These are phyloP conservation scores for Yarrowia divulgata DNA, from an alignment of 805 yeast species.

Conservation along the genomic window DNA sequence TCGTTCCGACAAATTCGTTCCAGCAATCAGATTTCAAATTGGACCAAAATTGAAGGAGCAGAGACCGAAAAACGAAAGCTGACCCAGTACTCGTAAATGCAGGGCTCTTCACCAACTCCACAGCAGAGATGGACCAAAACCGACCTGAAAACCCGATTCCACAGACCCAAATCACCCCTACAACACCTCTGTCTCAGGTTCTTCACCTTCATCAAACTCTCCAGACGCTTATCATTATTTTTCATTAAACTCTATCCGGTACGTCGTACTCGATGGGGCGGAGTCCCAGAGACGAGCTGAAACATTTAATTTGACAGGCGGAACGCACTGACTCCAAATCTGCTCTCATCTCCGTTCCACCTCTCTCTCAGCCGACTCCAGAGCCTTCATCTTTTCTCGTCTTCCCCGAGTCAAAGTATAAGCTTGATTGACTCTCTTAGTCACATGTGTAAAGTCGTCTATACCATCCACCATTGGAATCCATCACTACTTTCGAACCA, in stretches of 20 bases:
- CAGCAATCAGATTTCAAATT: neutral
- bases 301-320: neutral
- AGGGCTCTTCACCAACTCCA: neutral
- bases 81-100: constrained; percentile 10
- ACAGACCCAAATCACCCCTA: neutral
- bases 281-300: neutral
- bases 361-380: neutral
- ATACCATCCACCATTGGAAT: neutral
- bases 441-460: constrained; percentile 11
- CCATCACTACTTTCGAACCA: neutral
- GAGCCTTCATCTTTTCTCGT: neutral
- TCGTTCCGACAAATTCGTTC: neutral
- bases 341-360: neutral
- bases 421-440: constrained; percentile 17
- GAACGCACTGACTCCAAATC: neutral
- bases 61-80: neutral
- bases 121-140: neutral
- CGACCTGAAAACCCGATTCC: neutral
- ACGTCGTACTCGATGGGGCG: no score
- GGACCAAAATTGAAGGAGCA: neutral
- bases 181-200: neutral
- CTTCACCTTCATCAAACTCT: constrained; percentile 30
- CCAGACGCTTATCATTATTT: constrained; percentile 5
- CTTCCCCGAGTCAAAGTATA: constrained; percentile 25
- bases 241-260: constrained; percentile 1